A percentile compares a stretch with the other conserved stretches of the same genome.
Evolutionary conservation across 1,284 basidiomycete genomes (phyloP).

Genomic region (Schizopora paradoxa): DNA sequence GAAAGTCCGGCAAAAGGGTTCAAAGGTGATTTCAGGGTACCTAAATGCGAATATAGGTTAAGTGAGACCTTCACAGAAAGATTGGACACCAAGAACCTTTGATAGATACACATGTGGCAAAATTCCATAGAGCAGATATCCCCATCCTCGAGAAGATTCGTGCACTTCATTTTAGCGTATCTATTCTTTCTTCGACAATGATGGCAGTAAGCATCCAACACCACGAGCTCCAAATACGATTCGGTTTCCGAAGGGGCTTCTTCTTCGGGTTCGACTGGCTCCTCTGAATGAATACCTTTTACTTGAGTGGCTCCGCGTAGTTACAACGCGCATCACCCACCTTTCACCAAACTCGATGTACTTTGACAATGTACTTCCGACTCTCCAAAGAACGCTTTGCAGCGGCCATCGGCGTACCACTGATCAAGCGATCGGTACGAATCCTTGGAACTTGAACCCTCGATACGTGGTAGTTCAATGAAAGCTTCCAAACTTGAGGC

Average conservation of each 20-base stretch:
- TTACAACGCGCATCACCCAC: background rate
- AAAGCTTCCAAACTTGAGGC: no score
- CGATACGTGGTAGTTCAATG: no score
- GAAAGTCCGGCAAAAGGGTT: conserved; percentile 4
- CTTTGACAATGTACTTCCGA: background rate
- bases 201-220: conserved; percentile 7
- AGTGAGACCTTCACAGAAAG: background rate
- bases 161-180: conserved; percentile 17
- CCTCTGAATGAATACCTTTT: background rate
- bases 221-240: no score
- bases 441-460: no score
- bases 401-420: no score
- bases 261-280: conserved; percentile 9
- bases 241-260: no score
- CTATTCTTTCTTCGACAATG: conserved; percentile 7
- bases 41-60: background rate
- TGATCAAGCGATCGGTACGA: no score
- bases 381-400: background rate
- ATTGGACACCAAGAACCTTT: conserved; percentile 4
- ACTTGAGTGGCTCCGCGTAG: background rate
- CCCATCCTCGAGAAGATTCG: conserved; percentile 2
- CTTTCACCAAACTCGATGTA: background rate
- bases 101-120: conserved; percentile 10
- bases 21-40: conserved; percentile 10
- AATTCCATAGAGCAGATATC: conserved; percentile 7